These are phyloP conservation scores for Epichloe gansuensis DNA, from an alignment of 2,329 filamentous ascomycete genomes.

Conservation along the genomic window DNA sequence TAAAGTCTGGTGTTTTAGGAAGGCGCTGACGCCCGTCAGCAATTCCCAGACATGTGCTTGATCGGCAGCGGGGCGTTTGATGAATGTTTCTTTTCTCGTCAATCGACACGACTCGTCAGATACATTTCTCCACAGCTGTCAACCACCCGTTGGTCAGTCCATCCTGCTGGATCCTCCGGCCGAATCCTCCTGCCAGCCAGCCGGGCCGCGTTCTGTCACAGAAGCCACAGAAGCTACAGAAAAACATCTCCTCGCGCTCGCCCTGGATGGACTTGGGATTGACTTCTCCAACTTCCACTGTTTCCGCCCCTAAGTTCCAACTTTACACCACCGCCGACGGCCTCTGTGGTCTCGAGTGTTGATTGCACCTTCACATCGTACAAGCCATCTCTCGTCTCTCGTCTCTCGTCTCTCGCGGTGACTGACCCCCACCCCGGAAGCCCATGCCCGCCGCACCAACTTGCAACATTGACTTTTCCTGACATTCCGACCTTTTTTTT, in stretches of 20 bases:
- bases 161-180: neutral
- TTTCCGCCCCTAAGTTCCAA: too few species aligned
- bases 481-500: too few species aligned
- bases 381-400: neutral
- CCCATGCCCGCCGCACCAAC: slow-evolving; percentile 1
- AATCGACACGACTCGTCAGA: neutral
- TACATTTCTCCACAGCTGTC: neutral
- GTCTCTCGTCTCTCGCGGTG: too few species aligned
- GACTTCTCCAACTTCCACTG: too few species aligned
- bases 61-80: too few species aligned
- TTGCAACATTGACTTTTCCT: neutral
- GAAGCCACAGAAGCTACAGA: neutral
- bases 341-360: neutral
- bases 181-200: neutral
- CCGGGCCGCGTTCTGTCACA: neutral
- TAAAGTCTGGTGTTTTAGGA: too few species aligned
- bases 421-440: neutral
- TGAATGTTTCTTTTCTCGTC: too few species aligned
- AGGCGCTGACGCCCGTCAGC: too few species aligned
- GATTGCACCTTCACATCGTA: neutral
- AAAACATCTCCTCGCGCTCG: neutral
- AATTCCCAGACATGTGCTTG: too few species aligned
- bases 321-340: neutral
- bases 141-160: neutral
- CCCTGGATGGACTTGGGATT: neutral